Conservation (phyloP, 371 early-diverging fungal species). For the Mucor irregularis region DNA sequence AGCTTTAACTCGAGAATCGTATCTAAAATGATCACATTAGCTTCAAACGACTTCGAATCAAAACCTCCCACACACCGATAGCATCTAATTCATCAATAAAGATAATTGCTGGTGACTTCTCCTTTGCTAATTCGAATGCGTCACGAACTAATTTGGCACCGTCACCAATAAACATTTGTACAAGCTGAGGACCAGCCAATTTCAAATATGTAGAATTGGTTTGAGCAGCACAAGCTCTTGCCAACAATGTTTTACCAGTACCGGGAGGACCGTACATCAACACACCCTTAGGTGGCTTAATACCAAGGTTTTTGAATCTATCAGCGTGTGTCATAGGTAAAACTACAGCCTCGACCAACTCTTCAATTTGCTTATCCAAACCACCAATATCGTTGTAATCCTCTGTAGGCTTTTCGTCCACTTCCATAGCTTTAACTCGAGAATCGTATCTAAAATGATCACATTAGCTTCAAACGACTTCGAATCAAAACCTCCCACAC, state of each 20-base stretch:
- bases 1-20: constrained; percentile 99
- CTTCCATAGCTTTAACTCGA: constrained; percentile 99
- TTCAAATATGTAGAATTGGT: constrained; percentile 97
- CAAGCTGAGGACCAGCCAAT: constrained; percentile 98
- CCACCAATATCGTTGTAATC: constrained; percentile 99
- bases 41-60: constrained; percentile 98
- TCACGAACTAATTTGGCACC: constrained; percentile 99
- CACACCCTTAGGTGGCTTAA: constrained; percentile 98
- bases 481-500: background rate
- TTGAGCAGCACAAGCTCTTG: constrained; percentile 98
- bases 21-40: constrained; percentile 99
- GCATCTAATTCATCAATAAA: constrained; percentile 99
- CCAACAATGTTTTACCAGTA: constrained; percentile 96
- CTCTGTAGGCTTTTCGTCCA: constrained; percentile 99
- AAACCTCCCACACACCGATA: constrained; percentile 99
- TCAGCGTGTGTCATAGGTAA: constrained; percentile 98
- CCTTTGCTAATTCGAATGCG: constrained; percentile 98
- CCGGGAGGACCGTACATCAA: constrained; percentile 99
- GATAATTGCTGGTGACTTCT: constrained; percentile 99
- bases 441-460: constrained; percentile 62
- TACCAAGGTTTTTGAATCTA: constrained; percentile 94
- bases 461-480: constrained; percentile 99
- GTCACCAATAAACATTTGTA: constrained; percentile 99
- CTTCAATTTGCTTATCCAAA: constrained; percentile 98
- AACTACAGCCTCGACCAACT: constrained; percentile 98